These are phyloP conservation scores for Coleophoma eucalyptorum DNA, from an alignment of 2,329 filamentous ascomycete species.

Conservation along the genomic window DNA sequence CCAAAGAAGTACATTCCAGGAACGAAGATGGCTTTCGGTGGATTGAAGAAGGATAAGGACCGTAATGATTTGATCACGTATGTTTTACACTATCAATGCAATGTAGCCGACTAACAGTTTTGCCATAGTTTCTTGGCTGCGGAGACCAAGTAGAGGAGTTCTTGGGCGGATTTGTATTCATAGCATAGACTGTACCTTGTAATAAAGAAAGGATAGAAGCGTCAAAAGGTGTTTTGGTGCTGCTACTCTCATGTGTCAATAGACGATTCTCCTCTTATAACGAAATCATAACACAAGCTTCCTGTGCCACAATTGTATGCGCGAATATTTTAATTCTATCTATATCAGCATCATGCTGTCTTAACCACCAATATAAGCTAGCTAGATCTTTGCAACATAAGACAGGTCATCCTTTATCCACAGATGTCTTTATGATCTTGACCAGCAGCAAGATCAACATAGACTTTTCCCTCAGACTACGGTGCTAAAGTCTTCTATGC, in stretches of 20 bases:
- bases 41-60: constrained; percentile 99
- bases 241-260: background rate
- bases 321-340: too few species aligned
- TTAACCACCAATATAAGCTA: too few species aligned
- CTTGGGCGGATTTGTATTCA: constrained; percentile 20
- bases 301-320: too few species aligned
- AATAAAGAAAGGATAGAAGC: background rate
- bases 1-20: constrained; percentile 99
- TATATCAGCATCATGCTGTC: too few species aligned
- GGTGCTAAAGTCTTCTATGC: background rate
- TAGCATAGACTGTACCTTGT: constrained; percentile 17
- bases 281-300: background rate
- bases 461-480: constrained; percentile 6
- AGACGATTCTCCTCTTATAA: constrained; percentile 10
- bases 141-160: constrained; percentile 59
- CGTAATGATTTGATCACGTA: constrained; percentile 98
- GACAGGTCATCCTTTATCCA: too few species aligned
- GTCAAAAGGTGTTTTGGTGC: background rate
- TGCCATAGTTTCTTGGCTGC: constrained; percentile 62
- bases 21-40: constrained; percentile 99
- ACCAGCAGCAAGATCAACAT: constrained; percentile 19
- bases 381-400: too few species aligned
- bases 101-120: constrained; percentile 8
- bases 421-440: background rate
- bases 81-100: constrained; percentile 32